These are phyloP conservation scores for Ophiostoma piceae DNA, from an alignment of 2,329 filamentous ascomycete genomes.

Conservation along the genomic window DNA sequence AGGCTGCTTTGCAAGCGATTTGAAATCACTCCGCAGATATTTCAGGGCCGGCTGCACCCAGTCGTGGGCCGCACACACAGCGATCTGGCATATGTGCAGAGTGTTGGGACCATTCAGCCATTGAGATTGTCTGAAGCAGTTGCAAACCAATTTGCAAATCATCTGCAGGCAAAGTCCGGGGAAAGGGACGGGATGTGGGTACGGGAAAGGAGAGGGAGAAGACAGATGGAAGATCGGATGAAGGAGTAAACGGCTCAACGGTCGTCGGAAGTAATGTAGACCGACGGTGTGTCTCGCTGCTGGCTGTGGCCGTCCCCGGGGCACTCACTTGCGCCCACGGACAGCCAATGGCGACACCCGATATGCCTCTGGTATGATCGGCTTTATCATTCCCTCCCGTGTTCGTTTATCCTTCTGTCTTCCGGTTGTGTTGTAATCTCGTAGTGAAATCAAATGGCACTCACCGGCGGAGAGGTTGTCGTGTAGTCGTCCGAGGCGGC, in stretches of 20 bases:
- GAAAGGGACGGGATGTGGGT: constrained; percentile 25
- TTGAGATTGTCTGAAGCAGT: not conserved
- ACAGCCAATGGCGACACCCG: not conserved
- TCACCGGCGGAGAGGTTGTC: constrained; percentile 51
- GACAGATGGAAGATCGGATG: not conserved
- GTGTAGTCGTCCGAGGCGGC: constrained; percentile 51
- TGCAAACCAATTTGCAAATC: constrained; percentile 29
- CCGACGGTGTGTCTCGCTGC: not conserved
- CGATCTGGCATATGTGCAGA: constrained; percentile 1
- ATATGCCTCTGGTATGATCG: not conserved
- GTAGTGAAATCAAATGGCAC: constrained; percentile 32
- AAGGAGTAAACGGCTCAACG: not conserved
- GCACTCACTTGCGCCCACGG: not conserved
- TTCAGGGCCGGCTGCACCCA: not conserved
- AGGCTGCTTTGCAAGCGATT: not conserved
- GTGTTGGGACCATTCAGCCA: not conserved
- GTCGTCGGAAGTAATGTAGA: not conserved
- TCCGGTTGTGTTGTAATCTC: too few species aligned
- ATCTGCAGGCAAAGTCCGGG: constrained; percentile 26
- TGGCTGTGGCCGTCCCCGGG: not conserved
- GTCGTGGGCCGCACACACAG: not conserved
- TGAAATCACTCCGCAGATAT: not conserved
- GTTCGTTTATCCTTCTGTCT: not conserved
- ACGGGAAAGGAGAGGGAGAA: constrained; percentile 18
- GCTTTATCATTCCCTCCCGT: not conserved